Evolutionary conservation across 306 rosid genomes (phyloP).

Genomic region (Citrullus amarus): DNA sequence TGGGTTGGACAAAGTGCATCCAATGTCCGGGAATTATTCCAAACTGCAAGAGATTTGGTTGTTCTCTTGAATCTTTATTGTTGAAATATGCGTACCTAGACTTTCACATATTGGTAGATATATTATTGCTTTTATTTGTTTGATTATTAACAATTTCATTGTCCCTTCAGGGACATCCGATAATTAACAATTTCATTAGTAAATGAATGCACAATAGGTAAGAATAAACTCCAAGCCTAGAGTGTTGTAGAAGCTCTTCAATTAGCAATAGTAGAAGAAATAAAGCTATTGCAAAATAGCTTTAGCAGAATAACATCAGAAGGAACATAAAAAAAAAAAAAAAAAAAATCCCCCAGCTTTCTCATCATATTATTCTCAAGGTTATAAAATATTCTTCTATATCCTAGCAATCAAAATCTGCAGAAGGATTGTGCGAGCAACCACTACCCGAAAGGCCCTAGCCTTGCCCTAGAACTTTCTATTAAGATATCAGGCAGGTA

Average conservation of each 20-base stretch:
- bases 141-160: neutral
- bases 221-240: neutral
- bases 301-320: neutral
- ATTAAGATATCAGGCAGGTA: neutral
- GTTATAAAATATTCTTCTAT: neutral
- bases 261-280: neutral
- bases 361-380: neutral
- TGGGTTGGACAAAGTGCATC: conserved; percentile 99
- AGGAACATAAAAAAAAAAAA: neutral
- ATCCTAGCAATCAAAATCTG: neutral
- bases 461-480: neutral
- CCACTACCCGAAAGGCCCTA: neutral
- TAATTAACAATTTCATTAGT: neutral
- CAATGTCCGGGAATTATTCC: conserved; percentile 89
- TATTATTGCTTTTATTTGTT: neutral
- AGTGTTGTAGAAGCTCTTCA: neutral
- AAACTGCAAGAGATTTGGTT: conserved; percentile 97
- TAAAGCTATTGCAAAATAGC: neutral
- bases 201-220: neutral
- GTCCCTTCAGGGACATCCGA: no score
- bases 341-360: neutral
- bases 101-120: neutral
- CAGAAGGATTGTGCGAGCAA: neutral
- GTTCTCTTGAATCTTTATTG: conserved; percentile 23
- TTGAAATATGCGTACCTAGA: neutral